Base-by-base conservation (phyloP, 768 basidiomycete species). In the Pilatotrama ljubarskyi region DNA sequence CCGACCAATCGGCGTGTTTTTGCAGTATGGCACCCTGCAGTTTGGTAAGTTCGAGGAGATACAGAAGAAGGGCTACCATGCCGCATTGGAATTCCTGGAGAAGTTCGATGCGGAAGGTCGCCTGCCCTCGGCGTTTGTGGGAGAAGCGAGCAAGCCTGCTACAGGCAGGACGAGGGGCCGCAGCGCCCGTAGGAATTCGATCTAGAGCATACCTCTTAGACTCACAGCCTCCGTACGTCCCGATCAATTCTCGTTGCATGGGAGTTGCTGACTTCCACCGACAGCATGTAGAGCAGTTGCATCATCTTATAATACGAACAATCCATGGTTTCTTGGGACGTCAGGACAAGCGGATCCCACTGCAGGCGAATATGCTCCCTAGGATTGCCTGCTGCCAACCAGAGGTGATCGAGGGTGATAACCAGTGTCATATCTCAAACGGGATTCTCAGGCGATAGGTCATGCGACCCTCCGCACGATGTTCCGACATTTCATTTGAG, bases 41-140 rank as follows among this genome's bases (percentile, higher is more conserved):
- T 95, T 93, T 69, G 78, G 83, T 53, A 92, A 92, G 72, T 96
- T 91, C 67, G 88, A 91, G 64, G 93, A 98, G 73, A 88, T 99
- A 24, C 81, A 88, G 68, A 82, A 84, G 67, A 88, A 87, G 68
- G 97, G 96, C 0, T 90, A 94, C 66, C 70, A 79, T 7, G 88
- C 89, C 2, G 86, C 91, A 1, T 74, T 86, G 67, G 81, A 86
- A 50, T 82, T 89, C 56, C 72, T 99, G 25, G 81, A 82, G 51
- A 83, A 86, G 64, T 88, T 93, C 82, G 87, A 91, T 49, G 87
- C 87, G 15, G 90, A 96, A 65, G 93, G 91, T 4, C 81, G 80
- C 57, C 77, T 98, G n/a, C 93, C 94, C 0, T 84, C 81, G n/a
- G 78, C 86, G 20, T 77, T 82, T 58, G 84, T 92, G 46, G 84